These are phyloP conservation scores for Graphilbum ipis-grandicollis DNA, from an alignment of 2,329 filamentous ascomycete species.

Conservation along the genomic window DNA sequence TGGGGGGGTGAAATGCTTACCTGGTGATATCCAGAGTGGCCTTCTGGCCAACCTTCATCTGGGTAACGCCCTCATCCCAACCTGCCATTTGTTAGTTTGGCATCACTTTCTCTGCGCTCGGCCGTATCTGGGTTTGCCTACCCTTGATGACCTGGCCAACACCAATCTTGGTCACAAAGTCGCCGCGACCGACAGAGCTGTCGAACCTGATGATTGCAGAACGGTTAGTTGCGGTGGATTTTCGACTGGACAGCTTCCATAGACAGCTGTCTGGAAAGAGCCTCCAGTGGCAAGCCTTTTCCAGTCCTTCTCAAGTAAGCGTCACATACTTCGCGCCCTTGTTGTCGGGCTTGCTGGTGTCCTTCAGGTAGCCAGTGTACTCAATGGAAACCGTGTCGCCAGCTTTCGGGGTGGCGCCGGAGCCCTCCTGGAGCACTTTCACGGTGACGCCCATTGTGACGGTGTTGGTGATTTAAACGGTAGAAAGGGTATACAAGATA, in stretches of 20 bases:
- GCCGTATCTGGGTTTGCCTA: no score
- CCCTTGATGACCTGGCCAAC: constrained; percentile 74
- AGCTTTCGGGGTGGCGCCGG: constrained; percentile 37
- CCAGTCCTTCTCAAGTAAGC: no score
- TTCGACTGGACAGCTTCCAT: not conserved
- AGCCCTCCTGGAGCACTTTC: constrained; percentile 42
- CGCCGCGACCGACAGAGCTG: constrained; percentile 58
- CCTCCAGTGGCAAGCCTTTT: no score
- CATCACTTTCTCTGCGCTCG: no score
- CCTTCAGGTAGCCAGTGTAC: constrained; percentile 79
- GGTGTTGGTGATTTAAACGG: not conserved
- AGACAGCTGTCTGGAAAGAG: not conserved
- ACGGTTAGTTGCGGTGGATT: no score
- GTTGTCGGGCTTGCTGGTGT: constrained; percentile 38
- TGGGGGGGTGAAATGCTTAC: no score
- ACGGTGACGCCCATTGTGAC: constrained; percentile 58
- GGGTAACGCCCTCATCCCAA: constrained; percentile 70
- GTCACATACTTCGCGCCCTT: constrained; percentile 57
- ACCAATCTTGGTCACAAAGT: constrained; percentile 67
- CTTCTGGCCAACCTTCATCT: constrained; percentile 86
- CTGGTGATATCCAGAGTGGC: constrained; percentile 65
- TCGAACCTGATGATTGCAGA: constrained; percentile 52
- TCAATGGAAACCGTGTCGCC: constrained; percentile 71
- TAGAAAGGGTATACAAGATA: no score
- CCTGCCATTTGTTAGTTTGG: constrained; percentile 30